Percentiles rank a stretch among this genome's conserved stretches.
These are phyloP conservation scores for Daldinia childiae DNA, from an alignment of 495 filamentous ascomycete genomes.

Conservation along the genomic window DNA sequence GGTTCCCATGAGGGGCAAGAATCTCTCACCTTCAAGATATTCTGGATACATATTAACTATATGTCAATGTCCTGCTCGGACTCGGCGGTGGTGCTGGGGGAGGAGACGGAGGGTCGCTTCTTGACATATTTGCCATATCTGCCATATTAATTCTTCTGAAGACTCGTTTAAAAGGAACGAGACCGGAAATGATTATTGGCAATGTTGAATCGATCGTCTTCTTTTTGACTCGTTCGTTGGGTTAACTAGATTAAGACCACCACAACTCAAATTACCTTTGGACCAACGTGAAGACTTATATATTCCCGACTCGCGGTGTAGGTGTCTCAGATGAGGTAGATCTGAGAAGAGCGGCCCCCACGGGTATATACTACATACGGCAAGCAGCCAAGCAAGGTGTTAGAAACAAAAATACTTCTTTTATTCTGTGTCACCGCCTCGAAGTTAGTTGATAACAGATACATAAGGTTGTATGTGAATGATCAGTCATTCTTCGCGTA, in stretches of 20 bases:
- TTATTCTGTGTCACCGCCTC: constrained; percentile 32
- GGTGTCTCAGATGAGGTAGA: not conserved
- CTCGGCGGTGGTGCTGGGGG: constrained; percentile 59
- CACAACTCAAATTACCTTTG: not conserved
- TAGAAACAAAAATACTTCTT: not conserved
- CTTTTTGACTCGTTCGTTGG: not conserved
- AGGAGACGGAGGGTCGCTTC: constrained; percentile 56
- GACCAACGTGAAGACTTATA: constrained; percentile 17
- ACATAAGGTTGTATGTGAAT: constrained; percentile 4
- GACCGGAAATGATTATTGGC: not conserved
- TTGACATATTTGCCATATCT: constrained; percentile 45
- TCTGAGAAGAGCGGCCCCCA: not conserved
- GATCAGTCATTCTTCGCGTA: constrained; percentile 21
- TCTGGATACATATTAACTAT: not conserved
- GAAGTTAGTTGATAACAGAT: not conserved
- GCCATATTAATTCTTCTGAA: not conserved
- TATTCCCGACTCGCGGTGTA: not conserved
- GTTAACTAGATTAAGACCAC: not conserved
- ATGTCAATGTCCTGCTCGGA: constrained; percentile 41
- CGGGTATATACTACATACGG: not conserved
- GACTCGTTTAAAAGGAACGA: not conserved
- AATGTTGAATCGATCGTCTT: not conserved
- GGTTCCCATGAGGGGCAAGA: constrained; percentile 6
- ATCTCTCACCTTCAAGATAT: constrained; percentile 24
- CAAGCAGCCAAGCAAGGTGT: constrained; percentile 6